phyloP scores from a whole-genome alignment of 1,139 yeast species.

The Yarrowia galli region DNA sequence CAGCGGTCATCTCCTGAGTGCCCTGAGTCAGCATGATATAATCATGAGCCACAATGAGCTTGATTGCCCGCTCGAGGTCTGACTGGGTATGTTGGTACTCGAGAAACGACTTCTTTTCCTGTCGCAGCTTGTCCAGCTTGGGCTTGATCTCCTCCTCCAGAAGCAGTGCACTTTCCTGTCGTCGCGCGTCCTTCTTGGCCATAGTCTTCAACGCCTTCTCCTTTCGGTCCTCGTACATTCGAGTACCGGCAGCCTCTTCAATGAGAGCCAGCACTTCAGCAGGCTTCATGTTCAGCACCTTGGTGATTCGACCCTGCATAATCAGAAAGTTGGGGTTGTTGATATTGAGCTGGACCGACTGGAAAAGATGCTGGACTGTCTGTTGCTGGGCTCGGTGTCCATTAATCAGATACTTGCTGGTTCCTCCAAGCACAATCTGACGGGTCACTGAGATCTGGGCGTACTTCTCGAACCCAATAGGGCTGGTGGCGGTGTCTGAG shows the following conservation, averaged over 20 bases:
- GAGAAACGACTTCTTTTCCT: slow-evolving; percentile 80
- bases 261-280: slow-evolving; percentile 85
- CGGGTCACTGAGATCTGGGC: slow-evolving; percentile 89
- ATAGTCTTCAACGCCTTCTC: slow-evolving; percentile 92
- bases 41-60: slow-evolving; percentile 81
- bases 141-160: slow-evolving; percentile 92
- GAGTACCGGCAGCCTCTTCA: slow-evolving; percentile 98
- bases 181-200: slow-evolving; percentile 86
- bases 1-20: slow-evolving; percentile 45
- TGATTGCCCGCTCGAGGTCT: slow-evolving; percentile 75
- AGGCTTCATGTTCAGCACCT: slow-evolving; percentile 96
- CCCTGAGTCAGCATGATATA: slow-evolving; percentile 57
- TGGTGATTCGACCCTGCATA: slow-evolving; percentile 98
- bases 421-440: slow-evolving; percentile 89
- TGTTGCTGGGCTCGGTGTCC: slow-evolving; percentile 98
- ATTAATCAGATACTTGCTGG: slow-evolving; percentile 88
- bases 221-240: slow-evolving; percentile 92
- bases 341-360: slow-evolving; percentile 92
- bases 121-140: slow-evolving; percentile 78
- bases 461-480: slow-evolving; percentile 85
- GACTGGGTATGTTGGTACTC: slow-evolving; percentile 88
- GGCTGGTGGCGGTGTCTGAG: slow-evolving; percentile 73
- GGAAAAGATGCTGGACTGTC: slow-evolving; percentile 87
- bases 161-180: slow-evolving; percentile 75
- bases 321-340: slow-evolving; percentile 96